phyloP scores from a whole-genome alignment of 225 moss, liverwort and hornwort genomes.

The Ulota crispa region DNA sequence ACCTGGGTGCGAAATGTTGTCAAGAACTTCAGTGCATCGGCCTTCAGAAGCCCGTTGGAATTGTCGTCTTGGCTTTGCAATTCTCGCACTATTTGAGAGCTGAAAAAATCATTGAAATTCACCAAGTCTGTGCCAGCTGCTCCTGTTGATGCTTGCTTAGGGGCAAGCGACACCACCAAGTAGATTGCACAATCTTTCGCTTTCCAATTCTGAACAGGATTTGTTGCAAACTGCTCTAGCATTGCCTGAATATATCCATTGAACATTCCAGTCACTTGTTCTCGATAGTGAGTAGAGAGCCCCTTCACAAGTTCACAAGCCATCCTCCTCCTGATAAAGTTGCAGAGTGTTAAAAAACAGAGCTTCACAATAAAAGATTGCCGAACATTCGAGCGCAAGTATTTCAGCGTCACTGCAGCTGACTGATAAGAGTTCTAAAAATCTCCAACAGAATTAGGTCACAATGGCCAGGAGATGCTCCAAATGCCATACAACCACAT shows the following conservation, averaged over 20 bases:
- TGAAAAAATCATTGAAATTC: conserved; percentile 88
- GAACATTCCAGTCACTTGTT: conserved; percentile 89
- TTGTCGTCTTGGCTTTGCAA: conserved; percentile 65
- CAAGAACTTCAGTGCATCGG: conserved; percentile 92
- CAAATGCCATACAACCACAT: neutral
- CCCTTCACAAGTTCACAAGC: conserved; percentile 99
- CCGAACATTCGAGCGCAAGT: neutral
- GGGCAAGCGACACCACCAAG: conserved; percentile 88
- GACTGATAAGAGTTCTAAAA: neutral
- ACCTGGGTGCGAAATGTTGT: conserved; percentile 89
- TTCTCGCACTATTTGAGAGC: conserved; percentile 83
- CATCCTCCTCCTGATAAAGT: conserved; percentile 78
- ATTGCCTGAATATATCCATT: conserved; percentile 79
- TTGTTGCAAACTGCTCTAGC: conserved; percentile 74
- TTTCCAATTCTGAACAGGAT: conserved; percentile 90
- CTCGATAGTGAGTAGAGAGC: conserved; percentile 79
- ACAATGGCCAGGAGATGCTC: neutral
- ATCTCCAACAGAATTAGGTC: neutral
- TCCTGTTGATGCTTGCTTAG: conserved; percentile 76
- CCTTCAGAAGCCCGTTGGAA: conserved; percentile 74
- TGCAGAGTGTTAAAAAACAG: neutral
- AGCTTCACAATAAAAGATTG: neutral
- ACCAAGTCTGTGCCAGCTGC: conserved; percentile 81
- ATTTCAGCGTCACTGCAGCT: neutral
- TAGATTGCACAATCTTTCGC: conserved; percentile 94